Evolutionary conservation across 495 filamentous ascomycete genomes (phyloP), one percentile per base, ranked within the genome.

Genomic region (Cenococcum geophilum): DNA sequence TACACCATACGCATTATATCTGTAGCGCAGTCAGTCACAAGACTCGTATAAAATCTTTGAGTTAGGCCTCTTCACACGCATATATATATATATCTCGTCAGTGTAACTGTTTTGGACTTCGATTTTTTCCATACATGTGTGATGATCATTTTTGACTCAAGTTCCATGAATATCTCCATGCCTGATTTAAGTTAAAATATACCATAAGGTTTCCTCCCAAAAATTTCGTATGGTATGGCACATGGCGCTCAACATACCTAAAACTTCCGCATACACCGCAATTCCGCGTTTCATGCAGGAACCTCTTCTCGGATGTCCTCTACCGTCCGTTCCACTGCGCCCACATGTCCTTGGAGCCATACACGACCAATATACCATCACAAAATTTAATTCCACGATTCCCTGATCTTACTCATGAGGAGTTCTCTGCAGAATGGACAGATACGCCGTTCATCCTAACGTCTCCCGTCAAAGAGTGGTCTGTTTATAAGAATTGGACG

Each of bases 271-370:
- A 72, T 16, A 78, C 79, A 12, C 63, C 72, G 37, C 73, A 74
- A 36, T 72, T 77, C 21, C 74, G 73, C 53, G 77, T 95, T 53
- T 77, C 83, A 51, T 95, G 92, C 69, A 82, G 80, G 23, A 83
- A 83, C 67, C 80, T 98, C n/a, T 97, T 86, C 74, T 96, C 93
- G 11, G 93, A 98, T 74, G 80, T 86, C 32, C 80, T 98, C 12
- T 88, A 97, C 73, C 88, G 92, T 14, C 93, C 93, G 0, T 97
- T 95, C 72, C 86, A 87, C 66, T 97, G 93, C 76, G 86, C 91
- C 23, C 82, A 96, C 62, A 85, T 88, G 25, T 71, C 81, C 0
- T 70, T 95, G 35, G 64, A 71, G 9, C 84, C 82, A 9, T 96
- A 85, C 71, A 79, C 82, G 12, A 76, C 75, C 4, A 81, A 83